These are phyloP conservation scores for Penstemon barbatus DNA, from an alignment of 257 asterid genomes.

Conservation along the genomic window DNA sequence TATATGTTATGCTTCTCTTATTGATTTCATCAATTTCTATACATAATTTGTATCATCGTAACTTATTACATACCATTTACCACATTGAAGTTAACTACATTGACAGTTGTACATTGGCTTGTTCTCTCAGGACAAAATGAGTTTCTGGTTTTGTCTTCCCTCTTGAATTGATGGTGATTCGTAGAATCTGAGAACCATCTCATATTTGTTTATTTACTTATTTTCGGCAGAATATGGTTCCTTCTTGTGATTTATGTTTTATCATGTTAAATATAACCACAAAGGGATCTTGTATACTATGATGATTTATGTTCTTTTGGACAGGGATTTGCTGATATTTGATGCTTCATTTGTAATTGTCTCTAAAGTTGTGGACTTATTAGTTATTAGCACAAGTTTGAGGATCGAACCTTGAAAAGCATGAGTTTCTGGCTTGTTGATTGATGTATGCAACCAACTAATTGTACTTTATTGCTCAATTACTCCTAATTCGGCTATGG, in stretches of 20 bases:
- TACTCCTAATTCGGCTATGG: too few species aligned
- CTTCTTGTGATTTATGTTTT: background rate
- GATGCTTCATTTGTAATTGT: background rate
- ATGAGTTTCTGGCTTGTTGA: too few species aligned
- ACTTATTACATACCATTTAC: background rate
- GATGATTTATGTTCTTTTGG: background rate
- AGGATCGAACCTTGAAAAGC: too few species aligned
- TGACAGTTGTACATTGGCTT: constrained; percentile 2
- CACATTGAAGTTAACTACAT: constrained; percentile 37
- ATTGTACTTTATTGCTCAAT: too few species aligned
- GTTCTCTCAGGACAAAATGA: constrained; percentile 13
- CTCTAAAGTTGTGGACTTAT: background rate
- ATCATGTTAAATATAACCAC: background rate
- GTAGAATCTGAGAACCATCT: too few species aligned
- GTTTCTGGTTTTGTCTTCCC: background rate
- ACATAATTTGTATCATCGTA: background rate
- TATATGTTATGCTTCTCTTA: constrained; percentile 20
- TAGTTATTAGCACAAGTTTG: background rate
- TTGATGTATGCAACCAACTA: too few species aligned
- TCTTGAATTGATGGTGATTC: too few species aligned
- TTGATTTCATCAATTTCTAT: constrained; percentile 36
- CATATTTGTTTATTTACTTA: too few species aligned
- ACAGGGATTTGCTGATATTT: background rate
- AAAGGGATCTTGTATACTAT: background rate
- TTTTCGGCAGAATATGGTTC: background rate